Base-by-base conservation (phyloP, 2,329 filamentous ascomycete genomes). In the Neopestalotiopsis sp. region DNA sequence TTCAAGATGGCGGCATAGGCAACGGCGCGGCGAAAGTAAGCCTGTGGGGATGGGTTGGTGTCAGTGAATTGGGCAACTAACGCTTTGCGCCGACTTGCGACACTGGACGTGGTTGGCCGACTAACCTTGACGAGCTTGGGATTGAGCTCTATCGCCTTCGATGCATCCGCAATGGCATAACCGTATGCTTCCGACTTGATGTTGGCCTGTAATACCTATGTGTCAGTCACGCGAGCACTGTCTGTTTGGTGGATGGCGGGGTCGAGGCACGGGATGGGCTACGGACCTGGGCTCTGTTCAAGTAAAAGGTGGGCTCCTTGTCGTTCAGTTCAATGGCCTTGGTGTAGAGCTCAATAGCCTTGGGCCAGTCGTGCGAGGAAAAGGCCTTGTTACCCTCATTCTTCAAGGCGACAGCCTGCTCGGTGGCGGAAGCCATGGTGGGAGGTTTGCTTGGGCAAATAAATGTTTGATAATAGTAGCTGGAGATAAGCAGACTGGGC, bases 181-280 rank as follows among this genome's bases (percentile, higher is more conserved):
- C 96, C 96, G 79, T 95, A 98, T 24, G 95, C 90, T 81, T 99
- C 96, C 52, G 95, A 91, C 84, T 98, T 98, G 81, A 99, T 95
- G 80, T 99, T 88, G 72, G 94, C 94, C 94, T 97, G 76, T 24
- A 67, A 32, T 28, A 66, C 66, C 30, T n/a, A 2, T 57, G 38
- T 63, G 78, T 88, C 70, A 87, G 85, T 84, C 82, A 85, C 80
- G 79, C 81, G 81, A 84, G 76, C 77, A 77, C 61, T 30, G 49
- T 20, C 60, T 73, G 74, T 71, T 72, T 74, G 49, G 28, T 56
- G 42, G 42, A 59, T 32, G 63, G 45, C 45, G 45, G 45, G 45
- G 45, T 52, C 45, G 45, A 52, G 45, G n/a, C 45, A 56, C 38
- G 9, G 30, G 30, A 30, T 34, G 63, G 58, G 65, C 71, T 68